Evolutionary conservation across 164 flowering plant species (phyloP), one percentile per base, ranked within the genome.

Genomic region (Macadamia integrifolia): DNA sequence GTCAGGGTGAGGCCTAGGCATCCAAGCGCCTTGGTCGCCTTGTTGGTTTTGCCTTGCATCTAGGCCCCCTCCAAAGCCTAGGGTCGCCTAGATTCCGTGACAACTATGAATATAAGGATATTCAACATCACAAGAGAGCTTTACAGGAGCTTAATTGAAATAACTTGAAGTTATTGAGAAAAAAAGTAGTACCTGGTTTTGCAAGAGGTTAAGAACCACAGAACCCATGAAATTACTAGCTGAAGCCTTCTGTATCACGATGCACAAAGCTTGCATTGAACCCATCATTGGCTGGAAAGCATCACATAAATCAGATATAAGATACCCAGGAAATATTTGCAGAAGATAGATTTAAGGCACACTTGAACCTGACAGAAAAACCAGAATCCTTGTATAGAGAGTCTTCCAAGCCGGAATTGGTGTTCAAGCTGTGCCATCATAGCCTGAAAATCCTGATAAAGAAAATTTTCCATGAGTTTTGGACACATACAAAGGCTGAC

Each of bases 401-500:
- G 94, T 78, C 88, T 92, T 71, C 93, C 88, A 50, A 92, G 87
- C 32, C 88, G 91, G 73, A 95, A 95, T 70, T 95, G 99, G 78
- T 95, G 99, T 71, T 95, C 99, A 65, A 92, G 87, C 69, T 94
- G 99, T 59, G 99, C 99, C 70, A 90, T 96, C 98, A 89, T 86
- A 60, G 96, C 94, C 80, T 92, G 88, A 76, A 90, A 95, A 86
- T 90, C 98, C 99, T 95, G 77, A 70, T 32, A 61, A 46, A 46
- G 52, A 61, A 60, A 10, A 55, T 17, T 15, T 64, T 58, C 57
- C 48, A 23, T 48, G 46, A 9, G 30, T 2, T 28, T 15, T 58
- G 55, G 32, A 35, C 40, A 35, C 5, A 35, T 35, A 1, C n/a
- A 60, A 30, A 15, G 17, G 15, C 6, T 40, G 30, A 64, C 18